Evolutionary conservation across 495 filamentous ascomycete species (phyloP).

Genomic region (Xylaria grammica): DNA sequence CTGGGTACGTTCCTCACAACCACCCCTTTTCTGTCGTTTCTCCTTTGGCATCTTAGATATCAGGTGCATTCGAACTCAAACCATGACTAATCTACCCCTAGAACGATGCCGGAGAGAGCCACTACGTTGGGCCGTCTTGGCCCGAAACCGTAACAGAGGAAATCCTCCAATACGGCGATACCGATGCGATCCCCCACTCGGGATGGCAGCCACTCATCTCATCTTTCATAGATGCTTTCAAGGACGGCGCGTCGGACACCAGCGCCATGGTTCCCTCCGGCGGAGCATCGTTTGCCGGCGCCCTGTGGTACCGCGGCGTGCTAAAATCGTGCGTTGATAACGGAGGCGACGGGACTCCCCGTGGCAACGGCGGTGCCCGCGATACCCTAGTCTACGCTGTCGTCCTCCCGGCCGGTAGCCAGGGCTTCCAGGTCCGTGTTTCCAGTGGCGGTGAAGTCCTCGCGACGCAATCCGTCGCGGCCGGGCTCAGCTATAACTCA

Average conservation of each 20-base stretch:
- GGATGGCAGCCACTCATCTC: conserved; percentile 42
- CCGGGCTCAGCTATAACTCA: conserved; percentile 26
- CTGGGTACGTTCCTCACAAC: conserved; percentile 30
- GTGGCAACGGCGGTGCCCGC: conserved; percentile 22
- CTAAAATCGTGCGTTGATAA: conserved; percentile 14
- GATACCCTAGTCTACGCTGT: conserved; percentile 26
- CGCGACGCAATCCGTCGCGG: conserved; percentile 13
- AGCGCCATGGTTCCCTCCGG: conserved; percentile 23
- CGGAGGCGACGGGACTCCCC: conserved; percentile 22
- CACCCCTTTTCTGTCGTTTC: background rate
- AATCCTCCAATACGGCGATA: conserved; percentile 37
- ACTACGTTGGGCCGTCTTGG: conserved; percentile 55
- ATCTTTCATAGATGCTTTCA: conserved; percentile 44
- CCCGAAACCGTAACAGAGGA: conserved; percentile 31
- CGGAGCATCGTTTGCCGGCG: conserved; percentile 21
- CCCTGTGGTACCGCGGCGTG: conserved; percentile 29
- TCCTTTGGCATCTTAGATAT: background rate
- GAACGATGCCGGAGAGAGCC: conserved; percentile 51
- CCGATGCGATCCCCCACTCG: conserved; percentile 36
- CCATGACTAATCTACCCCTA: conserved; percentile 20
- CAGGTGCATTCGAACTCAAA: background rate
- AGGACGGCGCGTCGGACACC: conserved; percentile 29
- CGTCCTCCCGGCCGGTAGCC: conserved; percentile 18
- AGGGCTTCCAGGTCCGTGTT: conserved; percentile 17
- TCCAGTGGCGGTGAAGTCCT: conserved; percentile 17